Base-by-base conservation (phyloP, 345 rosid genomes). In the Laguncularia racemosa region DNA sequence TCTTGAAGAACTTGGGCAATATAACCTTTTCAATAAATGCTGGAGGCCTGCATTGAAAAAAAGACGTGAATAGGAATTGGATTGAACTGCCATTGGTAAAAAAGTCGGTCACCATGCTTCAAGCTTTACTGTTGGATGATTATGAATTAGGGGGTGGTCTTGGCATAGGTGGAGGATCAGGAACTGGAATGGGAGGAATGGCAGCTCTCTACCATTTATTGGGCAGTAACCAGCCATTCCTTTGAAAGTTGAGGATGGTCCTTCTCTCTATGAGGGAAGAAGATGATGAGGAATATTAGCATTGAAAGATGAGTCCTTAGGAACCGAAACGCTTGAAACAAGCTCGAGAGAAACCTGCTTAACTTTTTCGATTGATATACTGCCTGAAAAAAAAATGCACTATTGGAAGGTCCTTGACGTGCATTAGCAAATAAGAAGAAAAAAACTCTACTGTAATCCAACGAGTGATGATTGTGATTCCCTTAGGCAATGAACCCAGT, bases 111-210 rank as follows among this genome's bases (percentile, higher is more conserved):
- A 73, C 85, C 61, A 90, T 95, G 97, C 99, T 95, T 65, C 96
- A 90, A 79, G 96, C 99, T 51, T 78, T 95, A 66, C 72, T 95
- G 56, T 70, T 95, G 73, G 97, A 95, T 62, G 96, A 95, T 66
- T 85, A 95, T 60, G 96, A 97, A 65, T 92, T 95, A 59, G 99
- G 99, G 64, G 97, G 99, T 64, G 99, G 99, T 67, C 97, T 95
- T 67, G 99, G 97, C 60, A 95, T 95, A 53, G 97, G 99, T 57
- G 96, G 96, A 62, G 99, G 97, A 71, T 95, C 99, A 40, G 99
- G 99, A 71, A 95, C 99, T 68, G 99, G 99, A 61, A 95, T 95
- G 99, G 99, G 99, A 73, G 99, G 97, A 63, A 90, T 95, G 99
- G 73, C 96, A 38, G 86, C 95, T 48, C 88, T 95, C 53, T 95